phyloP scores from a whole-genome alignment of 1,284 basidiomycete genomes.

The Boletus semigastroideus region DNA sequence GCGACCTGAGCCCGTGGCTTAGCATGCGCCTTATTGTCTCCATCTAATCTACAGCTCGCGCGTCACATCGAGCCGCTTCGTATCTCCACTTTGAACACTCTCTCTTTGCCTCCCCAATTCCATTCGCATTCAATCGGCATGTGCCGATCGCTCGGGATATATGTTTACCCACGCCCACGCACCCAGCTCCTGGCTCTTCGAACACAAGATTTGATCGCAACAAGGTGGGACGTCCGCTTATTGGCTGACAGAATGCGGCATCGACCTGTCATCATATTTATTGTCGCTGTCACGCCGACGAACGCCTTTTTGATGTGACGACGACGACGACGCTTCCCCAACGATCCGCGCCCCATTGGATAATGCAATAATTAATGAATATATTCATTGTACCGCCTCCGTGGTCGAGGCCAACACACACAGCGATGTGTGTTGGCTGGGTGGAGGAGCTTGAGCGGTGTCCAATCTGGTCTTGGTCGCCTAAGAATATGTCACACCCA shows the following conservation, averaged over 20 bases:
- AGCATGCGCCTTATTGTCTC: conserved; percentile 17
- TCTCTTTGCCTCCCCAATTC: conserved; percentile 4
- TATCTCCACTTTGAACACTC: conserved; percentile 24
- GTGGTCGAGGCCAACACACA: too few species aligned
- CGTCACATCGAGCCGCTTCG: conserved; percentile 14
- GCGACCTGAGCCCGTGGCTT: conserved; percentile 11
- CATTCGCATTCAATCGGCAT: conserved; percentile 33
- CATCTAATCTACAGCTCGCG: not conserved
- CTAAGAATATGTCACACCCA: conserved; percentile 11
- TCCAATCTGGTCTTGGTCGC: conserved; percentile 9
- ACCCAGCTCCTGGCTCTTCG: conserved; percentile 24
- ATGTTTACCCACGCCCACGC: conserved; percentile 24
- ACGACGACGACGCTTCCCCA: conserved; percentile 10
- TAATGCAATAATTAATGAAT: too few species aligned
- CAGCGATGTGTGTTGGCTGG: not conserved
- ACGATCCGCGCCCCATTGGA: too few species aligned
- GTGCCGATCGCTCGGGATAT: conserved; percentile 11
- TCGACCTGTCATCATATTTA: conserved; percentile 7
- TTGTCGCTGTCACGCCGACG: conserved; percentile 2
- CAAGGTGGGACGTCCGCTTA: conserved; percentile 10
- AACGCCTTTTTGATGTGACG: not conserved
- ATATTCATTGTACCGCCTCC: too few species aligned
- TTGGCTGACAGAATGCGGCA: conserved; percentile 7
- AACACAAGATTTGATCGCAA: conserved; percentile 22
- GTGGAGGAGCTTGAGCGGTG: conserved; percentile 9